Evolutionary conservation across 2,329 filamentous ascomycete genomes (phyloP), one percentile per base, ranked within the genome.

Genomic region (Sclerotinia minor): DNA sequence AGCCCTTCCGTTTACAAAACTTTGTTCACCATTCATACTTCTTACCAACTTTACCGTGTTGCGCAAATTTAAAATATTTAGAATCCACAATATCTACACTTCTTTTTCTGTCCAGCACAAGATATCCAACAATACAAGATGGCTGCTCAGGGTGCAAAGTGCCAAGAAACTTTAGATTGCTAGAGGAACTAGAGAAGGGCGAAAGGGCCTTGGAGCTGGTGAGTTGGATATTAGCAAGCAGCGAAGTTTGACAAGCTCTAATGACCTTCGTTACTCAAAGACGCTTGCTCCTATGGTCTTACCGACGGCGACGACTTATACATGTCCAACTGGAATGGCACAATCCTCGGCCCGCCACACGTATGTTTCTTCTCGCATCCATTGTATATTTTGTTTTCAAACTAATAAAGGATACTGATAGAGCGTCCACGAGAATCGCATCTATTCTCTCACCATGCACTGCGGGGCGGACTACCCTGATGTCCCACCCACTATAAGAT

Each of bases 271-370:
- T 71, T 72, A 69, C 69, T 57, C 74, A 95, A 26, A 63, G 95
- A 98, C 83, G 94, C 94, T 70, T 98, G 94, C 83, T 98, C 95
- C 55, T 98, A 98, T 76, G 95, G 95, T 75, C 87, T 99, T 67
- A 92, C 94, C 72, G 93, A 98, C 79, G 89, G 92, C 59, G 94
- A 97, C 77, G 95, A 99, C 77, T 86, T 97, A 72, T 87, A 95
- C 80, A 97, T 99, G 94, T 94, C 91, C 72, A 93, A 97, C 83
- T 99, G 95, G 95, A 97, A 96, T 77, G 95, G 94, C 76, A 99
- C 95, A 21, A 98, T 99, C 73, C 88, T 97, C 61, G 95, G 95
- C 1, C 95, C 95, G 74, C 94, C 95, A 78, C 94, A 98, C 80
- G 95, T 97, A 84, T 77, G 91, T 82, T 45, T 49, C 50, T 65